A percentile compares a stretch with the other conserved stretches of the same genome.
These are phyloP conservation scores for Rhizopus delemar DNA, from an alignment of 371 early-diverging fungal genomes.

Conservation along the genomic window DNA sequence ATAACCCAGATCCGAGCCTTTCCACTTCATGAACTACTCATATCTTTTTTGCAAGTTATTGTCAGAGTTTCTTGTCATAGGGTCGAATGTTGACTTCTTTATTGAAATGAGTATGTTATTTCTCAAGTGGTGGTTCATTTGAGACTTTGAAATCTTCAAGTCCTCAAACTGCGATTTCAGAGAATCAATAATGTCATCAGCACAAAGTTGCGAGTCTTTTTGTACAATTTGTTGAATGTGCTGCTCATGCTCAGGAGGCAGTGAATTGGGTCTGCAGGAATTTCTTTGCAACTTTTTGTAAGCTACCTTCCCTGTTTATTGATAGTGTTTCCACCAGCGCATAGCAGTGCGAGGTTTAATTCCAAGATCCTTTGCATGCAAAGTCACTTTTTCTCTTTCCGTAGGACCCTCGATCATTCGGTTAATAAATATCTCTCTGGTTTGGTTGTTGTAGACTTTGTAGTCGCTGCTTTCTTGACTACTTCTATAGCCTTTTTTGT, in stretches of 20 bases:
- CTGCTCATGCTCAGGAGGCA: not conserved
- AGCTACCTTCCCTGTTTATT: not conserved
- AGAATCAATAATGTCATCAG: no score
- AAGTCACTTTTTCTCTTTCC: no score
- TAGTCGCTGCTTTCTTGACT: no score
- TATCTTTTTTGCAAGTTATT: slow-evolving; percentile 10
- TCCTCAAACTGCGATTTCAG: no score
- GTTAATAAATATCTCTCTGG: no score
- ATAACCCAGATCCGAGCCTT: slow-evolving; percentile 8
- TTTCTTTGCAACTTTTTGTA: slow-evolving; percentile 2
- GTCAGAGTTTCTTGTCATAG: slow-evolving; percentile 12
- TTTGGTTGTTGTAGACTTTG: no score
- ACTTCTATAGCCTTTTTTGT: no score
- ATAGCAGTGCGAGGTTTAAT: slow-evolving; percentile 4
- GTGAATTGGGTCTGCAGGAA: no score
- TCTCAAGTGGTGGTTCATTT: slow-evolving; percentile 10
- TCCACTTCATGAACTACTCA: slow-evolving; percentile 10
- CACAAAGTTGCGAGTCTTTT: not conserved
- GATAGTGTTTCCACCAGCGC: slow-evolving; percentile 1
- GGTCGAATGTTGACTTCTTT: slow-evolving; percentile 14
- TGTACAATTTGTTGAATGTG: no score
- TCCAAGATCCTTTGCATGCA: no score
- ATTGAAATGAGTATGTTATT: slow-evolving; percentile 9
- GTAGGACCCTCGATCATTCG: no score
- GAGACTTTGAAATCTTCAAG: not conserved